A percentile compares a stretch with the other conserved stretches of the same genome.
Evolutionary conservation across 2,329 filamentous ascomycete species (phyloP).

Genomic region (Fusarium citri): DNA sequence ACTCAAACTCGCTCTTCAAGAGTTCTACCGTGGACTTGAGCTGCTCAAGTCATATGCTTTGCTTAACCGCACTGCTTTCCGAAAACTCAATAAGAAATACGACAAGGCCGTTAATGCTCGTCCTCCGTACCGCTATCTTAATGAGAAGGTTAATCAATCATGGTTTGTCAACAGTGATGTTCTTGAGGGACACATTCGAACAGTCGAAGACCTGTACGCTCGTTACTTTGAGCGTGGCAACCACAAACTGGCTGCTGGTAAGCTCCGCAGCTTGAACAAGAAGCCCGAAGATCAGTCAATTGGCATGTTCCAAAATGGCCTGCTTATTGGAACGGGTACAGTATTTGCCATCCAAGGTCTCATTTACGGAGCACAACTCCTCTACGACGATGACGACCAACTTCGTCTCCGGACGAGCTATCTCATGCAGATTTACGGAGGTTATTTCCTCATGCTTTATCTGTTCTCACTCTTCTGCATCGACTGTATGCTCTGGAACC

Average conservation of each 20-base stretch:
- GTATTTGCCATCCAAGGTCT: conserved; percentile 76
- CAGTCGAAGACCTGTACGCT: conserved; percentile 91
- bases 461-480: conserved; percentile 87
- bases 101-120: conserved; percentile 88
- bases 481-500: conserved; percentile 84
- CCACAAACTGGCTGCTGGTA: conserved; percentile 88
- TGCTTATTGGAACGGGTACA: conserved; percentile 75
- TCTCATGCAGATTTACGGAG: conserved; percentile 89
- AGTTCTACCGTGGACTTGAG: conserved; percentile 93
- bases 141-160: conserved; percentile 88
- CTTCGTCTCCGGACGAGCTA: conserved; percentile 70
- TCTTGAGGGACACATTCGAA: conserved; percentile 81
- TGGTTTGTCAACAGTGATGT: conserved; percentile 93
- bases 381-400: conserved; percentile 60
- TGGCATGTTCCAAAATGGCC: conserved; percentile 69
- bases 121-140: conserved; percentile 84
- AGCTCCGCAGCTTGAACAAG: conserved; percentile 79
- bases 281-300: conserved; percentile 67
- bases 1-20: conserved; percentile 88
- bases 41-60: conserved; percentile 91
- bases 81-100: conserved; percentile 99
- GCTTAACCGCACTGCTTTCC: conserved; percentile 91
- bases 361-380: conserved; percentile 67
- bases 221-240: conserved; percentile 95
- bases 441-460: conserved; percentile 87